phyloP scores from a whole-genome alignment of 805 yeast genomes.

The Lipomyces sp. region DNA sequence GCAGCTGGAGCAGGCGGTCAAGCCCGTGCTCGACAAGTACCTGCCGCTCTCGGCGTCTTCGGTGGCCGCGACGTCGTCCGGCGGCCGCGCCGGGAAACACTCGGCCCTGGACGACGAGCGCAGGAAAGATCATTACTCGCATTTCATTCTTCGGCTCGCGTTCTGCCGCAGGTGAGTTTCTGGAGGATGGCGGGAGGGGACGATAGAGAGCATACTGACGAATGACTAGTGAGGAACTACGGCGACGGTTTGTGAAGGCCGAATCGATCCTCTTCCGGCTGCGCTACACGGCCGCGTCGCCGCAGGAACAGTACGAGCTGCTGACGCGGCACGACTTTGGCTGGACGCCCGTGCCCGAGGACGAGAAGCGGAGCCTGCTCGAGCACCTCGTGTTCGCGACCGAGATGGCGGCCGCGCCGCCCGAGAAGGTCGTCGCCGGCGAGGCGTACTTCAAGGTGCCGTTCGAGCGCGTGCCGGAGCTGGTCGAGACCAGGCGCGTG shows the following conservation, averaged over 20 bases:
- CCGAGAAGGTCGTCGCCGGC: constrained; percentile 35
- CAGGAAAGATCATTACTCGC: constrained; percentile 87
- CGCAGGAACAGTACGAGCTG: constrained; percentile 57
- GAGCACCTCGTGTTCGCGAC: constrained; percentile 57
- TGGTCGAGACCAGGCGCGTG: constrained; percentile 70
- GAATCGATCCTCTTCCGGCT: constrained; percentile 73
- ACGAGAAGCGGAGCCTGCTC: constrained; percentile 54
- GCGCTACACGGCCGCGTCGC: constrained; percentile 62
- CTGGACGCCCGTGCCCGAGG: constrained; percentile 63
- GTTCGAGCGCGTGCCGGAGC: constrained; percentile 77
- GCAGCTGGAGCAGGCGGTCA: constrained; percentile 63
- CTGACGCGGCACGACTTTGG: constrained; percentile 62
- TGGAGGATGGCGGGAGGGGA: not conserved
- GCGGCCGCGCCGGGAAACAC: constrained; percentile 31
- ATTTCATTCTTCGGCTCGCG: constrained; percentile 80
- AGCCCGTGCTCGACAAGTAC: constrained; percentile 59
- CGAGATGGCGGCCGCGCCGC: constrained; percentile 35
- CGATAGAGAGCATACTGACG: not conserved
- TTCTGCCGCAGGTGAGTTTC: constrained; percentile 58
- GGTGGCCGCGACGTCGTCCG: too few relatives aligned
- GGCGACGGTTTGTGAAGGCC: constrained; percentile 72
- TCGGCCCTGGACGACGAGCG: constrained; percentile 53
- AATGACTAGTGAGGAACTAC: constrained; percentile 62
- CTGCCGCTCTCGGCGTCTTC: too few relatives aligned
- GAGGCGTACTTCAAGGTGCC: constrained; percentile 81